Evolutionary conservation across 257 asterid genomes (phyloP).

Genomic region (Jaltomata sinuosa): DNA sequence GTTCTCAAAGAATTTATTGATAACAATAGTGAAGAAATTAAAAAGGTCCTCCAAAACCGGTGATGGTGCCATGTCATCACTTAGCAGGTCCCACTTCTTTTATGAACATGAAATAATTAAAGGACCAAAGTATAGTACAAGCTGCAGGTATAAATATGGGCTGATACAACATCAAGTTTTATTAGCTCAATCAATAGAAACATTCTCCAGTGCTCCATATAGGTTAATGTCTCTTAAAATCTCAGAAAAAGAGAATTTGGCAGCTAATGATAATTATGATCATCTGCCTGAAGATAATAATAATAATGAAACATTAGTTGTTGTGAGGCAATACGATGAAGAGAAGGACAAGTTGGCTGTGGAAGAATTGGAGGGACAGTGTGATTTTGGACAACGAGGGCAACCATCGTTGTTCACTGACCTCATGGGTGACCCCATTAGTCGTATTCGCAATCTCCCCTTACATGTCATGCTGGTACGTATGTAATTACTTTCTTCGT

Average conservation of each 20-base stretch:
- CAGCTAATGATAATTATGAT: neutral
- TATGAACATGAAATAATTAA: neutral
- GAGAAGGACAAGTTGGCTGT: slow-evolving; percentile 53
- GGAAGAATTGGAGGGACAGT: slow-evolving; percentile 65
- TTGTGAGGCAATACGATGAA: slow-evolving; percentile 51
- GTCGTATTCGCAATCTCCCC: slow-evolving; percentile 48
- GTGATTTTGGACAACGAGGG: slow-evolving; percentile 65
- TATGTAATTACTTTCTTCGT: neutral
- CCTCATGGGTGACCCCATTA: slow-evolving; percentile 80
- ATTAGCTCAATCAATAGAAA: neutral
- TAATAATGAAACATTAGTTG: slow-evolving; percentile 18
- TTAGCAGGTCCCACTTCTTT: neutral
- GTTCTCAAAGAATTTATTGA: neutral
- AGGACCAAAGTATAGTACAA: neutral
- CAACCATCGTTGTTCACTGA: slow-evolving; percentile 59
- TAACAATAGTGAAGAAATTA: too few relatives aligned
- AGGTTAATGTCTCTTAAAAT: slow-evolving; percentile 8
- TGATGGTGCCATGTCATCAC: neutral
- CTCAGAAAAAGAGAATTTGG: slow-evolving; percentile 1
- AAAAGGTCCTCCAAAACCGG: neutral
- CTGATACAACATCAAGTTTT: neutral
- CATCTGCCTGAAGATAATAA: too few relatives aligned
- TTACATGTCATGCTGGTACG: slow-evolving; percentile 67
- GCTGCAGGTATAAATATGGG: neutral
- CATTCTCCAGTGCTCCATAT: neutral